Percentiles rank a stretch among this genome's conserved stretches.
Conservation (phyloP, 164 flowering plant species). For the Brasenia schreberi region DNA sequence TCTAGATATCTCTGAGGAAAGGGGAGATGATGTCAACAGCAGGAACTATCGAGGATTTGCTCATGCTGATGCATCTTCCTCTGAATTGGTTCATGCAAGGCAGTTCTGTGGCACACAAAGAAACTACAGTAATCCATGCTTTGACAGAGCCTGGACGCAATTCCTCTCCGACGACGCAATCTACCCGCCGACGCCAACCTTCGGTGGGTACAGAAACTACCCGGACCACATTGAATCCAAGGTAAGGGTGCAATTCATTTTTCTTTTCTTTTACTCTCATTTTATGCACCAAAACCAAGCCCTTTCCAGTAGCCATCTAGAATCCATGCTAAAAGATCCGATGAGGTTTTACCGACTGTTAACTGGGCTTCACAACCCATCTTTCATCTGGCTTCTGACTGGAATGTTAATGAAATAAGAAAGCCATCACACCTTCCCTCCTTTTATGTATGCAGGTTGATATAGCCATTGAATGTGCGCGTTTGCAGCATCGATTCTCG, state of each 20-base stretch:
- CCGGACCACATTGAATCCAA: not conserved
- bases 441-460: slow-evolving; percentile 35
- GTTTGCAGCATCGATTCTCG: slow-evolving; percentile 55
- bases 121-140: not conserved
- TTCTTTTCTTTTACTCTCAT: not conserved
- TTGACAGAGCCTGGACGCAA: slow-evolving; percentile 48
- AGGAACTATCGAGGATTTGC: slow-evolving; percentile 19
- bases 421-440: not conserved
- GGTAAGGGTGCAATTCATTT: not conserved
- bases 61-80: slow-evolving; percentile 16
- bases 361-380: no score
- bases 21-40: slow-evolving; percentile 31
- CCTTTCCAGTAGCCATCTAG: no score
- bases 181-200: slow-evolving; percentile 5
- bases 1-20: slow-evolving; percentile 37
- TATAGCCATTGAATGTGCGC: slow-evolving; percentile 67
- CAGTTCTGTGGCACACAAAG: not conserved
- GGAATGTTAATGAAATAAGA: no score
- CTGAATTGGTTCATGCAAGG: slow-evolving; percentile 7
- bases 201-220: not conserved
- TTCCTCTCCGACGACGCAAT: slow-evolving; percentile 46
- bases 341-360: no score
- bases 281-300: not conserved
- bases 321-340: no score
- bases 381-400: no score